A percentile compares a stretch with the other conserved stretches of the same genome.
phyloP scores from a whole-genome alignment of 2,329 filamentous ascomycete species.

The Exutisphaerella laricina region DNA sequence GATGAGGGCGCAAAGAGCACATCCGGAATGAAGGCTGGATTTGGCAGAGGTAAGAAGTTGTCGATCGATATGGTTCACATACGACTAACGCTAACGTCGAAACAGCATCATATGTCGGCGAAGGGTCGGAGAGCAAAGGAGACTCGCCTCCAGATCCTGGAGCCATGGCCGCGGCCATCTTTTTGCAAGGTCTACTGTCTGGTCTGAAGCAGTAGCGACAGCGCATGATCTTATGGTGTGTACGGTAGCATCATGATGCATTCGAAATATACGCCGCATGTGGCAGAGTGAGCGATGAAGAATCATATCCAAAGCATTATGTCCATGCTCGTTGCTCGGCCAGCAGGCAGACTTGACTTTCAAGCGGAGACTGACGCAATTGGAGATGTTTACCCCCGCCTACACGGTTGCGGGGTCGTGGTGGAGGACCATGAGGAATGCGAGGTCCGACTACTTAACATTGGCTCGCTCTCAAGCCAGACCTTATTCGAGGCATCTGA shows the following conservation, averaged over 20 bases:
- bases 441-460: constrained; percentile 3
- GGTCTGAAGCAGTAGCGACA: constrained; percentile 17
- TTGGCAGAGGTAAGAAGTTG: constrained; percentile 29
- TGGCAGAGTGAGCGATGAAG: no score
- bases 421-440: neutral
- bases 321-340: no score
- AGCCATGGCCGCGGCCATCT: constrained; percentile 35
- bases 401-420: constrained; percentile 5
- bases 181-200: constrained; percentile 30
- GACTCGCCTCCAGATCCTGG: constrained; percentile 35
- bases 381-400: neutral
- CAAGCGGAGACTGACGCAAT: no score
- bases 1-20: constrained; percentile 33
- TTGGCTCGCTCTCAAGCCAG: no score
- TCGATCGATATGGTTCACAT: neutral
- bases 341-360: no score
- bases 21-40: constrained; percentile 34
- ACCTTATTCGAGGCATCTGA: no score
- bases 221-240: neutral
- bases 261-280: no score
- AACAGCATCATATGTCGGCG: constrained; percentile 34
- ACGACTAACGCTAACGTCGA: neutral
- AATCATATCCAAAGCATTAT: no score
- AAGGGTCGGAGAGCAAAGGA: constrained; percentile 12
- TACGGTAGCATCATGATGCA: no score